Percentiles rank a stretch among this genome's conserved stretches.
phyloP scores from a whole-genome alignment of 257 asterid species.

The Haberlea rhodopensis region DNA sequence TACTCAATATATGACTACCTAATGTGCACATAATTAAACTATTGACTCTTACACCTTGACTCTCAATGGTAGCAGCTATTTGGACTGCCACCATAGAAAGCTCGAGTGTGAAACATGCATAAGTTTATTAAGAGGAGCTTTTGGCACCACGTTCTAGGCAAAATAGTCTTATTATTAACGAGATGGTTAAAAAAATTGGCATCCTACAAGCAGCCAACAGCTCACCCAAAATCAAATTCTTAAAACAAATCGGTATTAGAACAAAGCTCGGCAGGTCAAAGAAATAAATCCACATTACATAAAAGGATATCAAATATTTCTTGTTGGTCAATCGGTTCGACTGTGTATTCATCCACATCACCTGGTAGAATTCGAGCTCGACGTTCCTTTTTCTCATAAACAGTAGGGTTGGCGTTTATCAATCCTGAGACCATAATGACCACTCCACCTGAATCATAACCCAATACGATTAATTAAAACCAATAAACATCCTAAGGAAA shows the following conservation, averaged over 20 bases:
- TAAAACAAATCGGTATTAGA: neutral
- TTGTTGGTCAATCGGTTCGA: slow-evolving; percentile 68
- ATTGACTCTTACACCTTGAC: neutral
- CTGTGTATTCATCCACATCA: slow-evolving; percentile 58
- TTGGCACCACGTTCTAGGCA: slow-evolving; percentile 4
- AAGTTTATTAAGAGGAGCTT: neutral
- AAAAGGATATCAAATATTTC: slow-evolving; percentile 93
- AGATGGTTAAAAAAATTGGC: slow-evolving; percentile 1
- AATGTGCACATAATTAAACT: neutral
- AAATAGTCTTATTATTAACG: neutral
- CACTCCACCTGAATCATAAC: slow-evolving; percentile 35
- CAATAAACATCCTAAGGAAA: slow-evolving; percentile 10
- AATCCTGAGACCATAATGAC: slow-evolving; percentile 58
- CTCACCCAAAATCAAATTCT: neutral
- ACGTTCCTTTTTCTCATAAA: slow-evolving; percentile 83
- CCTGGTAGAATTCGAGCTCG: slow-evolving; percentile 45
- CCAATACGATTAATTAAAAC: slow-evolving; percentile 8
- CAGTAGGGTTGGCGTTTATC: slow-evolving; percentile 84
- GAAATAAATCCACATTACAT: slow-evolving; percentile 12
- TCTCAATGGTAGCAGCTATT: neutral
- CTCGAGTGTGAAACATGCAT: neutral
- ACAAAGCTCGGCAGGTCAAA: slow-evolving; percentile 1
- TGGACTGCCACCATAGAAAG: neutral
- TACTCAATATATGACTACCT: neutral
- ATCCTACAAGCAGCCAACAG: neutral